Percentiles rank a stretch among this genome's conserved stretches.
Conservation (phyloP, 345 rosid genomes). For the Syzygium grande region DNA sequence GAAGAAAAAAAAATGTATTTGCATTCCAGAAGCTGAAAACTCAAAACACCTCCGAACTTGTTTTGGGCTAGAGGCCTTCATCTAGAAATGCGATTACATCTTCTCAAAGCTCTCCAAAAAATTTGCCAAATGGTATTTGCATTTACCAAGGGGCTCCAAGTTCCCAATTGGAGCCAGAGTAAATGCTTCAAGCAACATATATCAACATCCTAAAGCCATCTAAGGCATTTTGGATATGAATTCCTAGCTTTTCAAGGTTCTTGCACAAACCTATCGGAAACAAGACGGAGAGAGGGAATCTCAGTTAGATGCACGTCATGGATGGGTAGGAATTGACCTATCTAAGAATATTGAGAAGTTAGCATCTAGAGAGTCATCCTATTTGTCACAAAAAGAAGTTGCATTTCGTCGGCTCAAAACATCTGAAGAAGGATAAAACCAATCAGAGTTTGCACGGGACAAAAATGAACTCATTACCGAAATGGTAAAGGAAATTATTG, state of each 20-base stretch:
- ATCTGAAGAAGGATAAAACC: background rate
- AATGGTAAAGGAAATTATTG: background rate
- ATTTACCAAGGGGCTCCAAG: too few relatives aligned
- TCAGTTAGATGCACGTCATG: background rate
- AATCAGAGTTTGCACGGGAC: background rate
- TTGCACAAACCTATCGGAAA: background rate
- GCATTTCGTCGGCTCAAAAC: background rate
- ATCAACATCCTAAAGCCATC: background rate
- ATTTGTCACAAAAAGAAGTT: background rate
- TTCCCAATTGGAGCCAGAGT: background rate
- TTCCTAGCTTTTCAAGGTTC: background rate
- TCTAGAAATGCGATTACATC: too few relatives aligned
- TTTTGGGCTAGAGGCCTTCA: too few relatives aligned
- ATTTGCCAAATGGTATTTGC: too few relatives aligned
- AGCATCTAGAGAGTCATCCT: background rate
- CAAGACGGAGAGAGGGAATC: background rate
- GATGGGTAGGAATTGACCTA: background rate
- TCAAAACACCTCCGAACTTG: too few relatives aligned
- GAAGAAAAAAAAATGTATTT: too few relatives aligned
- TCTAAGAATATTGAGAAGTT: background rate
- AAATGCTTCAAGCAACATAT: background rate
- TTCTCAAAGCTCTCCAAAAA: background rate
- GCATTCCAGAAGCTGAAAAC: too few relatives aligned
- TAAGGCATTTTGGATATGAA: background rate
- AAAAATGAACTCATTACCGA: background rate